Base-by-base conservation (phyloP, 441 rosid genomes). In the Gossypium gossypioides region DNA sequence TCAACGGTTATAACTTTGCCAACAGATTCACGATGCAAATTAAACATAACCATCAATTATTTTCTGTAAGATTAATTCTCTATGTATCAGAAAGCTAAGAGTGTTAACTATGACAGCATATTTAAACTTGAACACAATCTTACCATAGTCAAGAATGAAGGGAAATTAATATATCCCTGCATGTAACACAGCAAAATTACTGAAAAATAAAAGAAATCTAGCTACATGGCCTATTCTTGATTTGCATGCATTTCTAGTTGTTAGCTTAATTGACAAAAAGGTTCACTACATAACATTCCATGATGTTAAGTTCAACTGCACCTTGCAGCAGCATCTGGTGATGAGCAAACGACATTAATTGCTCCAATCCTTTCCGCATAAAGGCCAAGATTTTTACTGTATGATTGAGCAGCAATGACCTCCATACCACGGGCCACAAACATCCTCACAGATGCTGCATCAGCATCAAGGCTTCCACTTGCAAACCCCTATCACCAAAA, bases 361-460 rank as follows among this genome's bases (percentile, higher is more conserved):
- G 99, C 99, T 13, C 97, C 99, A 54, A 89, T 86, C 76, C 97
- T 88, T 82, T 95, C 99, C 1, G 97, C 91, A 65, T 95, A 95
- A 16, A 95, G 91, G 65, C 99, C 99, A 69, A 95, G 83, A 48
- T 92, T 95, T 83, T 95, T 95, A 77, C 99, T 95, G 78, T 95
- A 95, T 25, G 99, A 95, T 83, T 95, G 99, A 79, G 97, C 99
- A 72, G 89, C 92, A 19, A 95, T 78, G 80, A 92, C 81, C 85
- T 95, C 99, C 89, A 88, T 88, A 52, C 92, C 92, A 27, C 94
- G 91, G 6, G 88, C 85, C 66, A 92, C 95, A 82, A 95, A 89
- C 81, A 88, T 72, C 81, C 99, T 91, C 80, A 91, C 96, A 69
- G 97, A 92, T 67, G 89, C 73, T 57, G 97, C 99, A 79, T 95